Base-by-base conservation (phyloP, 345 rosid genomes). In the Garcia nutans region DNA sequence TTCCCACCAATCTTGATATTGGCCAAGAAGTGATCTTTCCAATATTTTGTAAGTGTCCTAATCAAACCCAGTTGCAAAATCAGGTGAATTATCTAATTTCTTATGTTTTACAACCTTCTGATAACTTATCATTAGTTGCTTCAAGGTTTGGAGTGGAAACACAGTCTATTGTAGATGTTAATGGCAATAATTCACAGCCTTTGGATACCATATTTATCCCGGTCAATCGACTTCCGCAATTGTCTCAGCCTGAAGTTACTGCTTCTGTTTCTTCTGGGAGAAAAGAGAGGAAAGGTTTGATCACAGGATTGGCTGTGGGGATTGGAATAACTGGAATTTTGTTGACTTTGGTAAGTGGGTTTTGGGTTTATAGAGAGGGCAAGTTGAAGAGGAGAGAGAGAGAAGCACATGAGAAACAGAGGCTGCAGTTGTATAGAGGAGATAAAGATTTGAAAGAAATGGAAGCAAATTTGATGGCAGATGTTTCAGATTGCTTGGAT, bases 401-500 rank as follows among this genome's bases (percentile, higher is more conserved):
- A 52, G 79, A 52, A 64, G 70, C 28, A 17, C 82, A 78, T 56
- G 75, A 66, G 84, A 76, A 70, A 77, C 78, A 60, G 76, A 65
- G 71, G 79, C 54, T 52, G 71, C 69, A 77, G 68, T 64, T 68
- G 5, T 11, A 73, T 13, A 66, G 54, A 17, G 72, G 68, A 68
- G 79, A 76, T 59, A 79, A 62, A 44, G 81, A 68, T 65, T 9
- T 68, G 75, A 82, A 73, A 49, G 80, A 80, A 8, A 75, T 68
- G 84, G 84, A 87, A 68, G 84, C 70, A 76, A 83, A 58, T 81
- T 79, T 91, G 71, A 76, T 91, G 87, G 93, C 91, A 16, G 91
- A 89, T 85, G 89, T 91, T 64, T 87, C 95, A 70, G 90, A 84
- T 45, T 89, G 95, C 79, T 76, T 91, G 87, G 95, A 87, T 71